A percentile compares a stretch with the other conserved stretches of the same genome.
Conservation (phyloP, 108 stramenopile genomes). For the Epithemia pelagica region DNA sequence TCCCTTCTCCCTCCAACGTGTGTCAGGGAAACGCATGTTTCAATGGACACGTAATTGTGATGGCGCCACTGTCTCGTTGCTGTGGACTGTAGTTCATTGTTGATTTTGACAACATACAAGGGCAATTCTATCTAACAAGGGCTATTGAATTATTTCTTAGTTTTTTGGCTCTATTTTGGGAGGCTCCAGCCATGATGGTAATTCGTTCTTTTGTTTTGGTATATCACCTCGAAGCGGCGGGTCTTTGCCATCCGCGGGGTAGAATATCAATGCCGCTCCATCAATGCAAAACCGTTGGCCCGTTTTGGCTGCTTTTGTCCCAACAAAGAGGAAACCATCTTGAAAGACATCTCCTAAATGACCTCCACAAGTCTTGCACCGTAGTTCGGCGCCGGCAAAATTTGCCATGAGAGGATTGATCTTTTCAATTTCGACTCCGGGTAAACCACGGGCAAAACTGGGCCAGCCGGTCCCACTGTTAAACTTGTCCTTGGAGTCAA, state of each 20-base stretch:
- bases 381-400: slow-evolving; percentile 68
- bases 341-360: slow-evolving; percentile 87
- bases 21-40: too few species aligned
- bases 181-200: slow-evolving; percentile 13
- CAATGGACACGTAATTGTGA: too few species aligned
- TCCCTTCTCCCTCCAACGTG: too few species aligned
- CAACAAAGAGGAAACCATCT: slow-evolving; percentile 67
- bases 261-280: slow-evolving; percentile 58
- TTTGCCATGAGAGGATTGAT: slow-evolving; percentile 43
- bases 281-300: slow-evolving; percentile 80
- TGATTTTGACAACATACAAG: too few species aligned
- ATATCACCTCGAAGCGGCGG: slow-evolving; percentile 31
- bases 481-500: slow-evolving; percentile 68
- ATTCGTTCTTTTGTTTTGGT: slow-evolving; percentile 15
- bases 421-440: slow-evolving; percentile 72
- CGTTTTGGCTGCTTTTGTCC: slow-evolving; percentile 53
- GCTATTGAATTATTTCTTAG: not conserved
- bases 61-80: too few species aligned
- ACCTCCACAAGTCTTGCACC: slow-evolving; percentile 76
- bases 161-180: slow-evolving; percentile 10
- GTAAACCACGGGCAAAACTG: slow-evolving; percentile 44
- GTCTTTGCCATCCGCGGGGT: slow-evolving; percentile 31
- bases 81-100: too few species aligned
- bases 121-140: not conserved
- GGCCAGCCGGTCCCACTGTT: slow-evolving; percentile 76